Conservation (phyloP, 1,139 yeast species). For the Tardiomyces blankii region DNA sequence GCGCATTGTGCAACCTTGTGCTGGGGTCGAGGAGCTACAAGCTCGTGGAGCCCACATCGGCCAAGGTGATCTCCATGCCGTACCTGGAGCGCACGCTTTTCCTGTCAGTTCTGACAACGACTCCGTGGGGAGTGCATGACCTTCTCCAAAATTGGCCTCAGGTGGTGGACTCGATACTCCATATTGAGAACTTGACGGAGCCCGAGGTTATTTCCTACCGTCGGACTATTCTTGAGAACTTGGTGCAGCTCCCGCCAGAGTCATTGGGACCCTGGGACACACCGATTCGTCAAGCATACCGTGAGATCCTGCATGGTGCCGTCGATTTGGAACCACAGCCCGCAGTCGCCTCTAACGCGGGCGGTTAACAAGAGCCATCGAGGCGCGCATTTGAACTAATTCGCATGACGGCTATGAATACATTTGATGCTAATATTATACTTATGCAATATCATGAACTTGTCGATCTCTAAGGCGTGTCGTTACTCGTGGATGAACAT, state of each 20-base stretch:
- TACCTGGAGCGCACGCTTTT: neutral
- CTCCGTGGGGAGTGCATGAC: constrained; percentile 13
- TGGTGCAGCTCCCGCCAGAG: constrained; percentile 9
- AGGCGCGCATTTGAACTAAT: neutral
- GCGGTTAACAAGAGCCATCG: too few relatives aligned
- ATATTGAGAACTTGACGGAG: constrained; percentile 12
- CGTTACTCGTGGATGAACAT: too few relatives aligned
- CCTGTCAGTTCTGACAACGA: constrained; percentile 8
- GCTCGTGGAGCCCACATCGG: neutral
- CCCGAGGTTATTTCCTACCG: constrained; percentile 11
- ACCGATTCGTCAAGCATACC: constrained; percentile 12
- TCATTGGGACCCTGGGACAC: constrained; percentile 15
- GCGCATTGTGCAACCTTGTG: constrained; percentile 7
- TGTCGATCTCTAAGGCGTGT: neutral
- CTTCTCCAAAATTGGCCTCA: constrained; percentile 15
- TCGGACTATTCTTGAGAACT: constrained; percentile 14
- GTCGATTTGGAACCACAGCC: constrained; percentile 10
- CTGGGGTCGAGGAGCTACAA: constrained; percentile 4
- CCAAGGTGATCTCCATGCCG: neutral
- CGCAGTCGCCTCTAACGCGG: constrained; percentile 12
- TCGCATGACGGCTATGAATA: neutral
- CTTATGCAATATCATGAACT: neutral
- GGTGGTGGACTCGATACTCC: constrained; percentile 15
- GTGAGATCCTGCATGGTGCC: constrained; percentile 11
- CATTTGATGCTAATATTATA: neutral